Percentiles rank a stretch among this genome's conserved stretches.
phyloP scores from a whole-genome alignment of 1,284 basidiomycete species.

The Trichosporon asahii region DNA sequence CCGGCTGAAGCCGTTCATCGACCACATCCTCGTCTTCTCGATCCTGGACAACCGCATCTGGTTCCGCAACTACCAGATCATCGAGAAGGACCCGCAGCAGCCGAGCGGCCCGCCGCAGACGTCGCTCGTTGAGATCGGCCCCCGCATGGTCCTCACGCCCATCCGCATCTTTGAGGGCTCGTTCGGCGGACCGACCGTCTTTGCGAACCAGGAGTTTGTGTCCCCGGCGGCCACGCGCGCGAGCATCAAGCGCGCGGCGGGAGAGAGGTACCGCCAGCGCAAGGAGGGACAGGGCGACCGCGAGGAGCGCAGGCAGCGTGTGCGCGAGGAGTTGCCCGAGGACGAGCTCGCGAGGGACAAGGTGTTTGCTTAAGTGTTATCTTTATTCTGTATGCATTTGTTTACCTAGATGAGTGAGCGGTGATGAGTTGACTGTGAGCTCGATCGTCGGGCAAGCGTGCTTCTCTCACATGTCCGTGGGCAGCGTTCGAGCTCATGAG shows the following conservation, averaged over 20 bases:
- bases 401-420: background rate
- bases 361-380: constrained; percentile 67
- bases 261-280: constrained; percentile 72
- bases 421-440: background rate
- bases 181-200: constrained; percentile 91
- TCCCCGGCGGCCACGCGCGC: constrained; percentile 80
- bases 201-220: constrained; percentile 93
- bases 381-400: constrained; percentile 8
- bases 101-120: constrained; percentile 56
- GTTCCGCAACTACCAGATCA: constrained; percentile 88
- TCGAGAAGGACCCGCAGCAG: constrained; percentile 62
- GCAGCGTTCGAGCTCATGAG: background rate
- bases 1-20: constrained; percentile 93
- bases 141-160: constrained; percentile 93
- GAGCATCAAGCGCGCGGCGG: constrained; percentile 66
- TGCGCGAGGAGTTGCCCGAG: constrained; percentile 62
- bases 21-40: constrained; percentile 95
- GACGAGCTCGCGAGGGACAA: constrained; percentile 79
- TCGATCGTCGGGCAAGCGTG: too few relatives aligned
- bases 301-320: constrained; percentile 63
- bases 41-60: constrained; percentile 95
- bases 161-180: constrained; percentile 98
- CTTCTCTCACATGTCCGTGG: too few relatives aligned
- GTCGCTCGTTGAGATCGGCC: constrained; percentile 88
- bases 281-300: constrained; percentile 74